These are phyloP conservation scores for Thozetella sp. DNA, from an alignment of 495 filamentous ascomycete species.

Conservation along the genomic window DNA sequence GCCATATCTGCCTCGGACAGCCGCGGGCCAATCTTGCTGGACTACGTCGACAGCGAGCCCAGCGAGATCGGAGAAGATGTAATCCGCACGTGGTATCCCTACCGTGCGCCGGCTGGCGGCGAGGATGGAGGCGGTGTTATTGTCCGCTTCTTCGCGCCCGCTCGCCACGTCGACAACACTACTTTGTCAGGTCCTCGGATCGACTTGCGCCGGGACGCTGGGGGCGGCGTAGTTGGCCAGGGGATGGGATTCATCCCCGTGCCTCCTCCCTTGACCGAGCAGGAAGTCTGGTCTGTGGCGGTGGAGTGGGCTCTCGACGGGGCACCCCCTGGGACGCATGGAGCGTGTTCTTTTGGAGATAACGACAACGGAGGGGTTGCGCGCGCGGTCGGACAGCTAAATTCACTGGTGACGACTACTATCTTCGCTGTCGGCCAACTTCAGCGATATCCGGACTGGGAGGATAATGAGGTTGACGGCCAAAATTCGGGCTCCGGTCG, in stretches of 20 bases:
- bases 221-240: background rate
- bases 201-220: conserved; percentile 1
- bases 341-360: background rate
- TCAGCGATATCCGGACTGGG: background rate
- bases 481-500: no score
- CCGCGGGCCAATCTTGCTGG: background rate
- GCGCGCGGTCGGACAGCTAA: background rate
- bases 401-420: background rate
- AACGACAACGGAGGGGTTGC: background rate
- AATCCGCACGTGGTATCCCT: background rate
- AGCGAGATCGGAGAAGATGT: background rate
- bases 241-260: conserved; percentile 1
- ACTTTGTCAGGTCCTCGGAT: background rate
- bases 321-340: background rate
- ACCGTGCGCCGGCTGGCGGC: background rate
- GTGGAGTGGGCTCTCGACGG: background rate
- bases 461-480: no score
- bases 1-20: background rate
- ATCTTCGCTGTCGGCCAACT: background rate
- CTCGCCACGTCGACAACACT: background rate
- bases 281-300: background rate
- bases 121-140: background rate
- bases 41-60: background rate
- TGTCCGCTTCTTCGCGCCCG: background rate
- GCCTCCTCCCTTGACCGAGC: background rate